Evolutionary conservation across 192 early-diverging fungal species (phyloP), one percentile per base, ranked within the genome.

Genomic region (Podila horticola): DNA sequence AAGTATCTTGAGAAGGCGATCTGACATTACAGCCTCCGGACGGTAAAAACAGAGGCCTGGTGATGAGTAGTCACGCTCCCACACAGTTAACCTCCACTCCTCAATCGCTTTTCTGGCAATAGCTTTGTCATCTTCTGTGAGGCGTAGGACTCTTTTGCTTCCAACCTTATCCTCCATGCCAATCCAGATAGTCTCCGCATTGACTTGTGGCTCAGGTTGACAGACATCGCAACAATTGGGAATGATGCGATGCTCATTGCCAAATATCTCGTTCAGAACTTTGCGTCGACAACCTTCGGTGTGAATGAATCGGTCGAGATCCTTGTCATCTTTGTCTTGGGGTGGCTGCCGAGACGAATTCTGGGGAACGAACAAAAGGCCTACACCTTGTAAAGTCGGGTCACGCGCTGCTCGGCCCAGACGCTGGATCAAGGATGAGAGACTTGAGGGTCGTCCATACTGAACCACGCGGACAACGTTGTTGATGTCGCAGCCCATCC

Each of bases 401-500:
- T 29, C 51, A 2, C 63, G 62, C 20, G 71, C 71, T 19, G 71
- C 71, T 8, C 62, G 62, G 24, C 71, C 62, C 38, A 72, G 34
- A 26, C 71, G 62, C 55, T 64, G 71, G 33, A 65, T 51, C 13
- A 72, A 62, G 19, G 52, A 57, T 19, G 51, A 30, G n/a, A 72
- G 64, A 58, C 19, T 64, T 17, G 7, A 3, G 15, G 71, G 71
- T 41, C 29, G 29, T 10, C 30, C 51, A 62, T 38, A 72, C 41
- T 72, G 71, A 24, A 72, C 55, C 8, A 72, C 55, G 12, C 71
- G 63, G 19, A 59, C 31, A 45, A 73, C 24, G 66, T 73, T 63
- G 71, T 63, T 61, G 45, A 73, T 65, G 52, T 73, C 71, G n/a
- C 64, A 73, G 31, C 71, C 71, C 63, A 73, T 60, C 10, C 71